These are phyloP conservation scores for Coccinonectria pachysandricola DNA, from an alignment of 2,329 filamentous ascomycete species.

Conservation along the genomic window DNA sequence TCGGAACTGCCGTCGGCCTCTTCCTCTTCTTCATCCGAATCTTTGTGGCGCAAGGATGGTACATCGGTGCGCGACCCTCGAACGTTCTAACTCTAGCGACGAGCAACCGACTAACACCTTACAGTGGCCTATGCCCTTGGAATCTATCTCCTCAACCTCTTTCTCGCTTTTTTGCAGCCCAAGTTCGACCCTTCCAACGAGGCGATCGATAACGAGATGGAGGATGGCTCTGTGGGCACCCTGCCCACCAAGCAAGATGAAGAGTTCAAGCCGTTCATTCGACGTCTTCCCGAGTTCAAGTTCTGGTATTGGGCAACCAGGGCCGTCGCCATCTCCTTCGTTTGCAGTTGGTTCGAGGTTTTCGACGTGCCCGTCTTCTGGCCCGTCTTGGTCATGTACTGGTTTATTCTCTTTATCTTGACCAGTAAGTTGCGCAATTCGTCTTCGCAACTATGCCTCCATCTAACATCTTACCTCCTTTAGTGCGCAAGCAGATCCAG, in stretches of 20 bases:
- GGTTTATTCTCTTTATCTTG: conserved; percentile 90
- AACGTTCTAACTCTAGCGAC: neutral
- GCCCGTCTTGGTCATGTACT: conserved; percentile 97
- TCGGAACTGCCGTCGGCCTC: conserved; percentile 66
- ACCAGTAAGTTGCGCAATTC: conserved; percentile 70
- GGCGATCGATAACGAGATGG: conserved; percentile 83
- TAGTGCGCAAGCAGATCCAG: conserved; percentile 98
- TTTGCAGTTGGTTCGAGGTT: conserved; percentile 85
- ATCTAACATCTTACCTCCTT: too few relatives aligned
- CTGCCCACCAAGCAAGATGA: conserved; percentile 94
- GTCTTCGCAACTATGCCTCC: too few relatives aligned
- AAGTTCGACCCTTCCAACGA: conserved; percentile 98
- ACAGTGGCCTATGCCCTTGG: conserved; percentile 92
- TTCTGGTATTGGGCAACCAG: conserved; percentile 97
- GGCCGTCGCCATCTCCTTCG: conserved; percentile 71
- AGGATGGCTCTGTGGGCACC: conserved; percentile 72
- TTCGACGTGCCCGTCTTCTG: conserved; percentile 99
- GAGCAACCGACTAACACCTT: neutral
- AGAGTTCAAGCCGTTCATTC: conserved; percentile 95
- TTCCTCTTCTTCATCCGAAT: conserved; percentile 81
- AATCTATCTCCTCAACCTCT: conserved; percentile 97
- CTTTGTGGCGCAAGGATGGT: conserved; percentile 91
- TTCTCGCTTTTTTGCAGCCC: conserved; percentile 94
- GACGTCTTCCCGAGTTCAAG: conserved; percentile 95
- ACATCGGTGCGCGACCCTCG: conserved; percentile 60